Percentiles rank a stretch among this genome's conserved stretches.
Evolutionary conservation across 2,329 filamentous ascomycete genomes (phyloP).

Genomic region (Dactylellina cionopaga): DNA sequence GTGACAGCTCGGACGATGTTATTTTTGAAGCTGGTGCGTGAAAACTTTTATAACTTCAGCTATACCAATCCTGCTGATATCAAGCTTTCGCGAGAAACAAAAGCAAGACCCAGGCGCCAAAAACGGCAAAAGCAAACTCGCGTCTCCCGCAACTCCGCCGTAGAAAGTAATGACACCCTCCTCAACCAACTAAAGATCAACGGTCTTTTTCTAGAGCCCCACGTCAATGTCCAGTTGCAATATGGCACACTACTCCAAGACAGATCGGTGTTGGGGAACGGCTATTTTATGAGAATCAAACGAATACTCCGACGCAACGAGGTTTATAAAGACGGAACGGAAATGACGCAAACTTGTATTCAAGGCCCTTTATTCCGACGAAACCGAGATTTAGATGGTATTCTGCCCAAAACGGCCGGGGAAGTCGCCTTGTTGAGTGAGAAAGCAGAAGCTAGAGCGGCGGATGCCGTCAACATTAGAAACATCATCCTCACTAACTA

Average conservation of each 20-base stretch:
- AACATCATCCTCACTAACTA: constrained; percentile 42
- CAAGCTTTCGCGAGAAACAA: not conserved
- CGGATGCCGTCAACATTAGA: constrained; percentile 33
- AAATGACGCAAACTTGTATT: constrained; percentile 30
- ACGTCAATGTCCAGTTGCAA: constrained; percentile 24
- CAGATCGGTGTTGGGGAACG: constrained; percentile 7
- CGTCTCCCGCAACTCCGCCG: not conserved
- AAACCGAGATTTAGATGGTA: constrained; percentile 35
- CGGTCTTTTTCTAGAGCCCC: constrained; percentile 24
- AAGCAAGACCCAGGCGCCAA: constrained; percentile 11
- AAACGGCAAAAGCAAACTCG: constrained; percentile 4
- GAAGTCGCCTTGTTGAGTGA: constrained; percentile 36
- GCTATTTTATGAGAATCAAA: constrained; percentile 47
- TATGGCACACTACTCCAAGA: constrained; percentile 24
- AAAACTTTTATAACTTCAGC: not conserved
- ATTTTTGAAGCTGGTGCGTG: constrained; percentile 34
- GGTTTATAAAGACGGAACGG: constrained; percentile 24
- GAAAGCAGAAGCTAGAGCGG: constrained; percentile 27
- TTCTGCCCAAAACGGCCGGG: constrained; percentile 42
- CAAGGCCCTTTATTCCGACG: constrained; percentile 36
- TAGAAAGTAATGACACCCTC: constrained; percentile 12
- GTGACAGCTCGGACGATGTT: constrained; percentile 23
- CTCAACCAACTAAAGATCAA: constrained; percentile 32
- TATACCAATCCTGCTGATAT: not conserved
- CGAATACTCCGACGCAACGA: constrained; percentile 30